These are phyloP conservation scores for Pinus albicaulis DNA, from an alignment of 75 land plant genomes.

Conservation along the genomic window DNA sequence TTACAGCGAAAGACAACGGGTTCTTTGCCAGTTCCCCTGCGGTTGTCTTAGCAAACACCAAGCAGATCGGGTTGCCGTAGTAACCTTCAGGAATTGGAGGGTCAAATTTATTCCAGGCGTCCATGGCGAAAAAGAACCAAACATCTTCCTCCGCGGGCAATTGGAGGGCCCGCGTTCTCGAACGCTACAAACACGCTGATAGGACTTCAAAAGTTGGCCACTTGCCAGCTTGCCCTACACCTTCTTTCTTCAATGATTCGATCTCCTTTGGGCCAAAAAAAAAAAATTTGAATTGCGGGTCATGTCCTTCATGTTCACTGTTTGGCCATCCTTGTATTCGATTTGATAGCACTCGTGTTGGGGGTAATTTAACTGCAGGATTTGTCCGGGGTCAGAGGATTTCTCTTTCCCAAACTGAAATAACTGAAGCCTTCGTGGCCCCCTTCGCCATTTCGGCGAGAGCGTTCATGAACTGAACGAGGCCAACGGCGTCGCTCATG, in stretches of 20 bases:
- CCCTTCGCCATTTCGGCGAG: constrained; percentile 47
- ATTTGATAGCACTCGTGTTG: constrained; percentile 45
- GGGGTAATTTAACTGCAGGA: constrained; percentile 20
- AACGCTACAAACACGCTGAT: constrained; percentile 40
- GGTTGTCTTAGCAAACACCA: constrained; percentile 44
- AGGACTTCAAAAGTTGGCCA: constrained; percentile 32
- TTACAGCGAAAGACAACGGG: constrained; percentile 53
- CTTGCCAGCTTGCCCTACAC: neutral
- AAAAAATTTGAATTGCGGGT: constrained; percentile 15
- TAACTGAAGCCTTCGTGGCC: constrained; percentile 18
- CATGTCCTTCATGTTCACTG: constrained; percentile 2
- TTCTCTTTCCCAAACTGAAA: constrained; percentile 45
- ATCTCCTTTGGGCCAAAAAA: constrained; percentile 40
- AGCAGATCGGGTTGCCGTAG: constrained; percentile 39
- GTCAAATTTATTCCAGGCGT: neutral
- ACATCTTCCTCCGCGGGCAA: constrained; percentile 17
- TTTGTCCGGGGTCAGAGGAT: constrained; percentile 30
- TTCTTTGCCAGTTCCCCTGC: constrained; percentile 35
- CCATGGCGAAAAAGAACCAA: neutral
- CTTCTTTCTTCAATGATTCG: neutral
- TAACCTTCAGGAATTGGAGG: constrained; percentile 36
- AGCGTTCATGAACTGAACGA: constrained; percentile 53
- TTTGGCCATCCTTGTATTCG: neutral
- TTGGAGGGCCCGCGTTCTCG: constrained; percentile 39
- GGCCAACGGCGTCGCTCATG: constrained; percentile 44